These are phyloP conservation scores for Drechslerella stenobrocha DNA, from an alignment of 2,329 filamentous ascomycete species.

Conservation along the genomic window DNA sequence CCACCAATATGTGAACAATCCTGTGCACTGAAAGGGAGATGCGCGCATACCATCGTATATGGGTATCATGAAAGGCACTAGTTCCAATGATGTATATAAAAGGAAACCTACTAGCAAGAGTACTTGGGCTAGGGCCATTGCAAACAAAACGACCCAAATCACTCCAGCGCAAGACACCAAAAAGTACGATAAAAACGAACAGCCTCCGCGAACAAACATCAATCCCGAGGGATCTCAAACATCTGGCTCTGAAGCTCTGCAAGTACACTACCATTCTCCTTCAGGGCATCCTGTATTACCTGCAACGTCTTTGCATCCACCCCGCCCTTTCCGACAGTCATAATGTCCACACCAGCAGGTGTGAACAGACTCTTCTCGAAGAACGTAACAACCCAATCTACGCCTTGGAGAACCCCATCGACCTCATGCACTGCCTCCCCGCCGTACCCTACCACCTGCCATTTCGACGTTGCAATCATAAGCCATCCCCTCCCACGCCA, in stretches of 20 bases:
- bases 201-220: too few species aligned
- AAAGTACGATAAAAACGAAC: too few species aligned
- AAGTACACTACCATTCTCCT: constrained; percentile 59
- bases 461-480: constrained; percentile 71
- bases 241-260: constrained; percentile 61
- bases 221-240: constrained; percentile 55
- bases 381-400: constrained; percentile 77
- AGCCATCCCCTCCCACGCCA: constrained; percentile 80
- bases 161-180: too few species aligned
- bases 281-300: constrained; percentile 63
- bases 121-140: too few species aligned
- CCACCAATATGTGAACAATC: not conserved
- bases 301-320: constrained; percentile 63
- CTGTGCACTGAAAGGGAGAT: too few species aligned
- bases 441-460: constrained; percentile 80
- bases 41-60: too few species aligned
- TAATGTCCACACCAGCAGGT: constrained; percentile 77
- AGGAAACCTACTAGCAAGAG: too few species aligned
- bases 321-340: constrained; percentile 67
- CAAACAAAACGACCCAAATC: too few species aligned
- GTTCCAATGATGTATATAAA: too few species aligned
- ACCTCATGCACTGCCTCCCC: constrained; percentile 58
- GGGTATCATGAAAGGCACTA: too few species aligned
- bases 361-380: constrained; percentile 84
- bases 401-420: constrained; percentile 51